Evolutionary conservation across 192 early-diverging fungal species (phyloP).

Genomic region (Rhizophagus sp.): DNA sequence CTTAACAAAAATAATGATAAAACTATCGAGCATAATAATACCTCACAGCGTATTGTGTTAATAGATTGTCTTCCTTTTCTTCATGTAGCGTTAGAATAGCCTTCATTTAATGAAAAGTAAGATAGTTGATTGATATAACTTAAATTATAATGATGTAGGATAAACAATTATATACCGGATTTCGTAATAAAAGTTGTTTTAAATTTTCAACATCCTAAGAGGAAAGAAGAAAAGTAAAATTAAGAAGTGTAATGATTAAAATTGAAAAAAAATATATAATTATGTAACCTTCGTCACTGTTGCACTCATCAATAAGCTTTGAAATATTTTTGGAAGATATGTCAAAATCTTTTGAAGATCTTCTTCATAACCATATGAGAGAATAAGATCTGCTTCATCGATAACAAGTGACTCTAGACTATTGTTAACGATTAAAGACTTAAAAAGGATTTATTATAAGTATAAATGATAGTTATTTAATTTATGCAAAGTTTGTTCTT

Average conservation of each 20-base stretch:
- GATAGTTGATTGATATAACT: not conserved
- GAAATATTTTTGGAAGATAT: constrained; percentile 83
- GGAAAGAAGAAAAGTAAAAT: not conserved
- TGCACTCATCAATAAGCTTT: constrained; percentile 92
- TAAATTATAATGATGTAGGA: not conserved
- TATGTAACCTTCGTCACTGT: constrained; percentile 70
- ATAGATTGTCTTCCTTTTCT: constrained; percentile 58
- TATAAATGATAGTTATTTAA: not conserved
- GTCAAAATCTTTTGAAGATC: constrained; percentile 79
- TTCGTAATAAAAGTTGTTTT: constrained; percentile 82
- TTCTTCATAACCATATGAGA: constrained; percentile 92
- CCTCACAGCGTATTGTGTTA: constrained; percentile 79
- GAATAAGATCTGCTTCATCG: constrained; percentile 94
- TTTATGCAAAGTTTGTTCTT: not conserved
- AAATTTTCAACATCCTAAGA: constrained; percentile 79
- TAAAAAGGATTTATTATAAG: not conserved
- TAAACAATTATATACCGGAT: constrained; percentile 30
- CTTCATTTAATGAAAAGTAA: constrained; percentile 41
- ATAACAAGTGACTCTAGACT: constrained; percentile 85
- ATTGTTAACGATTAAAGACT: constrained; percentile 53
- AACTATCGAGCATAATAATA: constrained; percentile 22
- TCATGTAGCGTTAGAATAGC: constrained; percentile 89
- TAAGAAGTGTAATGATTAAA: not conserved
- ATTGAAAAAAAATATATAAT: not conserved
- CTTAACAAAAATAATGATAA: not conserved